phyloP scores from a whole-genome alignment of 768 basidiomycete genomes.

The Kwoniella botswanensis region DNA sequence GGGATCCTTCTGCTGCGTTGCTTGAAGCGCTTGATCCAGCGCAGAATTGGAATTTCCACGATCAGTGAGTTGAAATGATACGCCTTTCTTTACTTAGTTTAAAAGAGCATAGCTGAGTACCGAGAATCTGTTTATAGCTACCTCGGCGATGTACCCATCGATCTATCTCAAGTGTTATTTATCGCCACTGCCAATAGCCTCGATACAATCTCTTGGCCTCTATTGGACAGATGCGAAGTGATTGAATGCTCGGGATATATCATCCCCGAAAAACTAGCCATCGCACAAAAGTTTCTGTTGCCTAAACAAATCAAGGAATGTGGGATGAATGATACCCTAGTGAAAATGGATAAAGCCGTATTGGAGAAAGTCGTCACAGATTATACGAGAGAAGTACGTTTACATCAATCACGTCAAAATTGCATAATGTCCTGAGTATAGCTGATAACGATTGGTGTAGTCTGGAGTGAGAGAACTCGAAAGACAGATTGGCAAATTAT shows the following conservation, averaged over 20 bases:
- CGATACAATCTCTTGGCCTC: constrained; percentile 83
- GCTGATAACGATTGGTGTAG: constrained; percentile 10
- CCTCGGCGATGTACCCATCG: constrained; percentile 62
- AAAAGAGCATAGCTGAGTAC: too few relatives aligned
- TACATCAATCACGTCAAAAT: not conserved
- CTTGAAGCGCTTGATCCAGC: constrained; percentile 93
- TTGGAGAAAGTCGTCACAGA: constrained; percentile 73
- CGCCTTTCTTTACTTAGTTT: too few relatives aligned
- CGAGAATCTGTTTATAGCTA: too few relatives aligned
- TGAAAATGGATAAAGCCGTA: constrained; percentile 72
- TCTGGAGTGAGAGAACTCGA: constrained; percentile 92
- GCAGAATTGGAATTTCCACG: constrained; percentile 71
- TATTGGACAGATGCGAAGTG: constrained; percentile 87
- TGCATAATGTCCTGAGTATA: not conserved
- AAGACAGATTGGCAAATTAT: constrained; percentile 82
- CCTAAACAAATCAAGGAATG: constrained; percentile 86
- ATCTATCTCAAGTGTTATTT: constrained; percentile 85
- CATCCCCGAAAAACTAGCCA: constrained; percentile 87
- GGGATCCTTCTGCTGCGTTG: constrained; percentile 87
- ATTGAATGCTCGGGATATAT: constrained; percentile 77
- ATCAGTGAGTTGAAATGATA: constrained; percentile 75
- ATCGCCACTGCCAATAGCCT: constrained; percentile 91
- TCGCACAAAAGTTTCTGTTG: constrained; percentile 81
- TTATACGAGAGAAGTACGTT: constrained; percentile 73
- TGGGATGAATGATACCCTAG: constrained; percentile 68